Base-by-base conservation (phyloP, 768 basidiomycete species). In the Fibroporia radiculosa region DNA sequence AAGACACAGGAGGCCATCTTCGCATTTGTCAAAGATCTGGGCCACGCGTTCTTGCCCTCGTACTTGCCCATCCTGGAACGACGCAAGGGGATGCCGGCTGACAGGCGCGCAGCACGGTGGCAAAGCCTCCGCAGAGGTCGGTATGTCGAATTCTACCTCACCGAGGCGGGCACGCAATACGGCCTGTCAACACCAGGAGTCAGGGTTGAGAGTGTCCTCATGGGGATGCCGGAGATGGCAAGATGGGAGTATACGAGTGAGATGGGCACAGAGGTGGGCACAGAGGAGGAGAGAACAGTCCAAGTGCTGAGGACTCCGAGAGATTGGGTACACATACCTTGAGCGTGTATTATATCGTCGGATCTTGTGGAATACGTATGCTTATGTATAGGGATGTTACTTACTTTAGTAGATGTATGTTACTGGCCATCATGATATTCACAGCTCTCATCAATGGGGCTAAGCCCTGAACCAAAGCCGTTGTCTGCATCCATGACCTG, bases 51-150 rank as follows among this genome's bases (percentile, higher is more conserved):
- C 64, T 56, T 93, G 19, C 91, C 89, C 6, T 86, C 91, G 3
- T 98, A 97, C 62, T 53, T 96, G 36, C 95, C 96, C 16, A 85
- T 98, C 59, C 70, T 99, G 32, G 55, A 73, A 45, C 69, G 68
- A 27, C 74, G 87, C 11, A 70, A 72, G 42, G 47, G 58, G 7
- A 74, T 73, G 40, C 74, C 80, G 22, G 78, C 67, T 52, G 77
- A 78, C 4, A 80, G 84, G 3, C 66, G 72, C 25, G 70, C 89
- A 49, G 76, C 91, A 38, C 73, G 93, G 40, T 99, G 96, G 96
- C 95, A 98, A 63, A 77, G 95, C 43, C 56, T 99, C 22, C 74
- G 96, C 31, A 71, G 93, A 19, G 93, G 93, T 1, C 74, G 93
- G 50, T 95, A 44, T 32, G 95, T 95, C 41, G 95, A 99, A 62